Evolutionary conservation across 2,329 filamentous ascomycete species (phyloP), one percentile per base, ranked within the genome.

Genomic region (Aspergillaceae sp.): DNA sequence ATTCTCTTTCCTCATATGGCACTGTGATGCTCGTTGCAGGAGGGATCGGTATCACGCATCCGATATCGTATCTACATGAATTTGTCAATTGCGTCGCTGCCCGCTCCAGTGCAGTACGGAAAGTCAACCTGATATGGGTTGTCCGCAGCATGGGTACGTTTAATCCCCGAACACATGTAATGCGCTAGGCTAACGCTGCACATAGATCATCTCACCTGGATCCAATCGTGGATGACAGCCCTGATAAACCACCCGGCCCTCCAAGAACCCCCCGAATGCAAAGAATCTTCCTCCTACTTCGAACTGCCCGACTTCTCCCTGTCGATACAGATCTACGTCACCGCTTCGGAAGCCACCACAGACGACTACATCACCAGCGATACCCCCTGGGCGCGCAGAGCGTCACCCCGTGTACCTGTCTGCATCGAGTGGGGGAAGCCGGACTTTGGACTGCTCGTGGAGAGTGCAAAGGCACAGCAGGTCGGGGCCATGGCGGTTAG

Each of bases 1-100:
- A 64, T 37, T 60, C 57, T 0, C 53, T 64, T 3, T 44, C 50
- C 2, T 64, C 62, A 0, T 65, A 65, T 29, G 65, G 64, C 4
- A 64, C 57, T 4, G 52, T 68, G 8, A 48, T 68, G 1, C 43
- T 66, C 9, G 55, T 68, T 32, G 63, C 65, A 4, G 65, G 65
- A 0, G 65, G 65, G 2, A 66, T 68, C 38, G 65, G 65, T 1
- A 65, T 67, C 41, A 68, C 65, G 2, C 61, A 65, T 41, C 57
- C 62, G 5, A 58, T 65, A 48, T 63, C 62, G 1, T 64, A 65
- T 41, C 41, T 66, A 11, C 58, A 60, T 29, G 57, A 63, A 38
- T 57, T 64, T 5, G 48, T 64, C 19, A 48, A 54, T 26, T 56
- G 52, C 2, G 60, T 63, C 11, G 41, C 55, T 5, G 41, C 54